phyloP scores from a whole-genome alignment of 78 protist genomes.

The Cavenderia fasciculata region DNA sequence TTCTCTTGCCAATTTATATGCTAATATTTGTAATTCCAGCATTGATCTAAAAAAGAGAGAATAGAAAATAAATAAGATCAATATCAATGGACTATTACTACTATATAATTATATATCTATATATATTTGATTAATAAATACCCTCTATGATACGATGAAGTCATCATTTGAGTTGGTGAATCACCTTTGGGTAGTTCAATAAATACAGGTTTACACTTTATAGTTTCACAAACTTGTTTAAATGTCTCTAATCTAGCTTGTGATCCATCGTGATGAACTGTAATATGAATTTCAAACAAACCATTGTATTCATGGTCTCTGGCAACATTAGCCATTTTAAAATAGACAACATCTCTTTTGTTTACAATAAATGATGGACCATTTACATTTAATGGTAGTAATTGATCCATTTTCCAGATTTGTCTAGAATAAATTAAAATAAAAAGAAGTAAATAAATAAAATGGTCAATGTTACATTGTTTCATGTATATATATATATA shows the following conservation, averaged over 20 bases:
- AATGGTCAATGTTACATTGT: neutral
- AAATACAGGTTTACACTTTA: slow-evolving; percentile 3
- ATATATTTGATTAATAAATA: neutral
- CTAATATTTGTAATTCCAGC: neutral
- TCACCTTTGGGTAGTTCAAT: slow-evolving; percentile 21
- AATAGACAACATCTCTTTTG: neutral
- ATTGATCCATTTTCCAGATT: neutral
- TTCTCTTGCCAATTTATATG: neutral
- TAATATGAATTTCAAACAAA: slow-evolving; percentile 40
- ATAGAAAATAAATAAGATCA: neutral
- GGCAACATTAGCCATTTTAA: neutral
- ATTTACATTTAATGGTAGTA: no score
- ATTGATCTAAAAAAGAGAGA: neutral
- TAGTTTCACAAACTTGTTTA: neutral
- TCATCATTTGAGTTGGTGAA: slow-evolving; percentile 7
- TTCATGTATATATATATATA: neutral
- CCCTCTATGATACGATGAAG: neutral
- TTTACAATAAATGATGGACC: slow-evolving; percentile 13
- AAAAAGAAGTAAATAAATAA: neutral
- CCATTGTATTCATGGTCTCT: slow-evolving; percentile 28
- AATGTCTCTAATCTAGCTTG: neutral
- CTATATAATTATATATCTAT: no score
- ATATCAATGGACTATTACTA: no score
- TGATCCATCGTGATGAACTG: neutral
- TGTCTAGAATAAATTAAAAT: neutral